Evolutionary conservation across 2,329 filamentous ascomycete species (phyloP), one percentile per base, ranked within the genome.

Genomic region (Alternaria sp.): DNA sequence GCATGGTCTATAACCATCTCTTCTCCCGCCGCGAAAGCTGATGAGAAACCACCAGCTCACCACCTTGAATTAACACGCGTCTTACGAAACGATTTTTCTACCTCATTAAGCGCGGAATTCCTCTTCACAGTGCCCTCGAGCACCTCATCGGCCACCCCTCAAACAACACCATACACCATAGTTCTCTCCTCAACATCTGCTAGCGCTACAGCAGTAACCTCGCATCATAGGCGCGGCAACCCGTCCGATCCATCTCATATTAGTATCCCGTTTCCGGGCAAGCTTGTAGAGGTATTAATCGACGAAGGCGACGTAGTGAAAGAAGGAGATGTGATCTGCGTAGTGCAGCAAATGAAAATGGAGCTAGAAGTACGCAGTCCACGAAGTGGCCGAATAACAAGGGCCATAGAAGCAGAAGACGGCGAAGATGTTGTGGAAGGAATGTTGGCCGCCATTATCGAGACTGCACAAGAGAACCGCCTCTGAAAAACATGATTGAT

Each of bases 321-420:
- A 4, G 79, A 81, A 57, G 84, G 85, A 1, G 81, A 87, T 29
- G 81, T 85, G 0, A 74, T 89, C 0, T 63, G 84, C 78, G 85
- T 89, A 17, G 82, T 89, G 21, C 84, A 85, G 72, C 86, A 89
- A 73, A 88, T 88, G 86, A 89, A 89, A 74, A 89, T 89, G 86
- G 87, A 89, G 63, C 73, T 89, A n/a, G 87, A 89, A 66, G 82
- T 89, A 3, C 73, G 87, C 23, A 80, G 79, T 54, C 77, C 79
- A 14, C 77, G 78, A 4, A 76, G 77, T 1, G 86, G 86, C 0
- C 71, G 68, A 2, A 79, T 85, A 4, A 75, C 70, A 1, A 87
- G 84, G 82, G 79, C 83, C 0, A 77, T 80, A 46, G 83, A 86
- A 49, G 79, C 80, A 44, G 82, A 85, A 36, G 83, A 86, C 44